Evolutionary conservation across 169 alveolate species (phyloP), one percentile per base, ranked within the genome.

Genomic region (Plasmodium billcollinsi): DNA sequence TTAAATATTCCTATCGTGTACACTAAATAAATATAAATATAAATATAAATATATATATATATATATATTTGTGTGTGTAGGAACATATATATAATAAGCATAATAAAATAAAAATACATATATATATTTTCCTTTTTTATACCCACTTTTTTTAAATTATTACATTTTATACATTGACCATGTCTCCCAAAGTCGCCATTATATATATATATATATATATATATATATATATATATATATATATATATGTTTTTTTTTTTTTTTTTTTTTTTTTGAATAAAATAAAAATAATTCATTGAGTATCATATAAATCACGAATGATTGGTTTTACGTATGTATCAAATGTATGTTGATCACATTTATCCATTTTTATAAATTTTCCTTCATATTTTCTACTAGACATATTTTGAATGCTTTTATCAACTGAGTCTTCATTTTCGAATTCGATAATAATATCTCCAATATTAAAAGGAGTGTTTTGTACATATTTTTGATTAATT

Each of bases 371-470:
- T 21, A 94, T 92, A n/a, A 69, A 62, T 49, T 94, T 58, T 12
- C 92, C 92, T 43, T 94, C 96, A 76, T 94, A 94, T 62, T 94
- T 94, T 62, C 96, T 65, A 69, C 74, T 86, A 2, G 92, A 86
- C 96, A 94, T 94, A 65, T 92, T 92, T 5, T 78, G 89, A 8
- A 94, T 95, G 47, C 94, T 90, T 43, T 92, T 90, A 33, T 90
- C 75, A 15, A 94, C 94, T 26, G 95, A 73, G n/a, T 85, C 78
- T 21, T 88, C 49, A 67, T 69, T 89, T 54, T 89, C 95, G 63
- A 94, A 94, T 69, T 94, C 95, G 2, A 94, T 88, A 0, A 94
- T 43, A 29, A 94, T 93, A 50, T 94, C 96, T n/a, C 96, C 96
- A 18, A 88, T 73, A 56, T 58, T 83, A 33, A 94, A 73, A 14